Base-by-base conservation (phyloP, 106 monocot species). In the Gastrodia elata region DNA sequence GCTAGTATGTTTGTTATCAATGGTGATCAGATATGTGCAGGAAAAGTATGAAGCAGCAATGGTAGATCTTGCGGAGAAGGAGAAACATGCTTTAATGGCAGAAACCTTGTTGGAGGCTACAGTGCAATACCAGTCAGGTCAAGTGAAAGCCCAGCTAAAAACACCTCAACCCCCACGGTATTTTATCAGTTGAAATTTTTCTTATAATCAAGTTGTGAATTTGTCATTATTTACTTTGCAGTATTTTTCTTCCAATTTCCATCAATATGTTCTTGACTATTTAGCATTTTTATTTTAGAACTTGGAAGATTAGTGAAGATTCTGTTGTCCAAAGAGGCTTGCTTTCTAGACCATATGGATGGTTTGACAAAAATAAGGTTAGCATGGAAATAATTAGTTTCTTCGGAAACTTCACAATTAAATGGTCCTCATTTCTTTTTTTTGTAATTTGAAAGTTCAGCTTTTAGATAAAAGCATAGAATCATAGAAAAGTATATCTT, bases 351-450 rank as follows among this genome's bases (percentile, higher is more conserved):
- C 83, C 83, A 52, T 91, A 88, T 86, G 86, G 91, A 25, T 94
- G 94, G 94, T 88, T 79, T 41, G 90, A 94, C 67, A 94, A 78
- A 77, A 94, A 83, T 64, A 94, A 94, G 88, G 94, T 91, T 46
- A 65, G 65, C 20, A 52, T 52, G 49, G 49, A 52, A 5, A 52
- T 52, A 2, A 14, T 52, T 22, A n/a, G 18, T 52, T 52, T 52
- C 18, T 0, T n/a, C 22, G 49, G 22, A 3, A 48, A 48, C 46
- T 52, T 4, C 22, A 52, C 49, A 2, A 22, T 52, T 52, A 3
- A n/a, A 0, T 52, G 49, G 49, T 22, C 4, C 22, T 52, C 5
- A 52, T 52, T 16, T 6, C 49, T 52, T 11, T 16, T 22, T 52
- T 52, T 52, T 52, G 2, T 44, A 44, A 3, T 20, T 52, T 20